Evolutionary conservation across 106 monocot species (phyloP).

Genomic region (Apostasia shenzhenica): DNA sequence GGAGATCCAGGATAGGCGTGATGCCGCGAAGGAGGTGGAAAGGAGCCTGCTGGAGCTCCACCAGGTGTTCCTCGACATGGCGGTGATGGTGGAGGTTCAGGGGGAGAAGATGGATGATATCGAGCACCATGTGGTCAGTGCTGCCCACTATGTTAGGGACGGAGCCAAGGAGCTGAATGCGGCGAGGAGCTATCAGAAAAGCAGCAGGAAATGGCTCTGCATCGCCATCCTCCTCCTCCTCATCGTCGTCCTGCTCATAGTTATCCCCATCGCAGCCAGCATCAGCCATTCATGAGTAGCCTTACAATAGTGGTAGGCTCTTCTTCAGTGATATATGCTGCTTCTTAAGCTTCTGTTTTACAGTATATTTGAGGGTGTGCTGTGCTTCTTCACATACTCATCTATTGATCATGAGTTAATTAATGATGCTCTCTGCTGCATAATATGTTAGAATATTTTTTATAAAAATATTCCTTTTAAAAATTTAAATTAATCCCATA

Average conservation of each 20-base stretch:
- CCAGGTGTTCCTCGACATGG: constrained; percentile 88
- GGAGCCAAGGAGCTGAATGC: constrained; percentile 40
- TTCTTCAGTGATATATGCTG: no score
- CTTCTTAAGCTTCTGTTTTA: no score
- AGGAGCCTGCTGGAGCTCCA: constrained; percentile 69
- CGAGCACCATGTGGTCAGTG: constrained; percentile 57
- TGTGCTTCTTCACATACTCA: no score
- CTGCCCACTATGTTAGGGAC: constrained; percentile 43
- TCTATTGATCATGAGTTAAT: no score
- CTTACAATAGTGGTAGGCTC: no score
- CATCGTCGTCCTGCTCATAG: constrained; percentile 25
- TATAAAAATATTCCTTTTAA: no score
- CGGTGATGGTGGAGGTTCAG: constrained; percentile 69
- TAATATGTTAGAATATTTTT: no score
- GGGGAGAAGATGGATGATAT: constrained; percentile 77
- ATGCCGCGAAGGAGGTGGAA: constrained; percentile 59
- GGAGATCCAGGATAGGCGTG: constrained; percentile 66
- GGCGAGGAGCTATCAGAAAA: constrained; percentile 36
- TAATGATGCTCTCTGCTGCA: no score
- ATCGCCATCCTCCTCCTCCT: constrained; percentile 38
- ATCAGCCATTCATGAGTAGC: constrained; percentile 19
- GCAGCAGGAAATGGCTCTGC: constrained; percentile 42
- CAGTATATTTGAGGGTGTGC: no score
- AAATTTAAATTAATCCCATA: no score
- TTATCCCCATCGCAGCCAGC: constrained; percentile 37